Base-by-base conservation (phyloP, 2,329 filamentous ascomycete genomes). In the Colletotrichum australisinense region DNA sequence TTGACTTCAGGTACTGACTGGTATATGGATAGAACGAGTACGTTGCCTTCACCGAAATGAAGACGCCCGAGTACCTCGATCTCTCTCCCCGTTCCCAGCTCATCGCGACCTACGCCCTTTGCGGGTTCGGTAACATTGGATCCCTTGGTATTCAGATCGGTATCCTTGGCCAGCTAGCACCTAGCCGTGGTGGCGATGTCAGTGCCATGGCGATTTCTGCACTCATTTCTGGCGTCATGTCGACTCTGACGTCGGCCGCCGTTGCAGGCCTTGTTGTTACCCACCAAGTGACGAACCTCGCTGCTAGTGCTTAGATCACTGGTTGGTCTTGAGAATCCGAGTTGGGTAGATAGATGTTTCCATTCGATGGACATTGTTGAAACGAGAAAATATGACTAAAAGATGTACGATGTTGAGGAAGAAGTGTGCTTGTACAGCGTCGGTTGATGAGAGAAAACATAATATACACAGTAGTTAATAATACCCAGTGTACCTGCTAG, bases 131-230 rank as follows among this genome's bases (percentile, higher is more conserved):
- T 75, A 97, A 97, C 85, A 93, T 97, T 77, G 93, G 93, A 67
- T 96, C 94, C 35, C 89, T 97, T 60, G 95, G 95, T 80, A 96
- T 95, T 69, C 95, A 97, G 84, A 97, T 97, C 74, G 95, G 95
- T 86, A 94, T 97, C 72, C 88, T 97, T 65, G 90, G 93, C 4
- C 94, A 97, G 84, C 90, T 97, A 74, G 92, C 94, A 0, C 94
- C 95, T 0, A 87, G 87, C 4, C 90, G 94, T 57, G 88, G 90
- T 49, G 93, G 92, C 71, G 93, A 97, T 77, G 92, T 97, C 12
- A 92, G 93, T 4, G 88, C 88, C 59, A 88, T 97, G 32, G 94
- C 94, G 3, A 70, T 97, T 24, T 95, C 93, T 38, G 94, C 95
- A 6, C 88, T 97, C 75, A 81, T 95, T 65, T 93, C 93, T 0